These are phyloP conservation scores for Umbelopsis vinacea DNA, from an alignment of 192 early-diverging fungal species.

Conservation along the genomic window DNA sequence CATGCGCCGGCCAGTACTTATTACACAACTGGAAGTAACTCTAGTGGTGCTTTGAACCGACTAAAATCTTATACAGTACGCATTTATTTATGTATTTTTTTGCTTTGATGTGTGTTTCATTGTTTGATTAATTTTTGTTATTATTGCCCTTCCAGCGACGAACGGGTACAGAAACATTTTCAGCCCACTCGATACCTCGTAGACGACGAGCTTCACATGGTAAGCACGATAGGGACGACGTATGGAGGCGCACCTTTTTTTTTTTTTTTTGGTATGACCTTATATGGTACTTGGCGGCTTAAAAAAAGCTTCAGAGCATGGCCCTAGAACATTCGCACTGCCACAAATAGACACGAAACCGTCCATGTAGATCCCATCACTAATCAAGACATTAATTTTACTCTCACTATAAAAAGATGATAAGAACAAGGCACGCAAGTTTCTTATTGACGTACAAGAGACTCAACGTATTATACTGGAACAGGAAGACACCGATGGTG, in stretches of 20 bases:
- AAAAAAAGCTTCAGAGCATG: background rate
- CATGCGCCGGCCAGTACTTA: constrained; percentile 39
- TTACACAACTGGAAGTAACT: constrained; percentile 37
- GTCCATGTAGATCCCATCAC: background rate
- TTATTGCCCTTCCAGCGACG: background rate
- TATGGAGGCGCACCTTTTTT: background rate
- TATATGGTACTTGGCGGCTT: constrained; percentile 7
- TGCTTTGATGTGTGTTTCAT: background rate
- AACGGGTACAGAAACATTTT: background rate
- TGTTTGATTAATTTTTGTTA: background rate
- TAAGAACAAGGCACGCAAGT: constrained; percentile 64
- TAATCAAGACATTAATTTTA: background rate
- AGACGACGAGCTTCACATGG: constrained; percentile 35
- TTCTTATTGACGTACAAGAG: constrained; percentile 84
- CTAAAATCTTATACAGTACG: constrained; percentile 29
- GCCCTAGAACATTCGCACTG: background rate
- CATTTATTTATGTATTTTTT: background rate
- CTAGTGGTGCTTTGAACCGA: constrained; percentile 25
- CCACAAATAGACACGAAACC: background rate
- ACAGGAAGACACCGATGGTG: constrained; percentile 96
- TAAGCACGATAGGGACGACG: background rate
- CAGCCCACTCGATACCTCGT: constrained; percentile 9
- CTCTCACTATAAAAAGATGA: constrained; percentile 31
- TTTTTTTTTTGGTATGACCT: background rate
- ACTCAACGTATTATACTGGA: constrained; percentile 78